phyloP scores from a whole-genome alignment of 257 asterid species.

The Craterostigma plantagineum region DNA sequence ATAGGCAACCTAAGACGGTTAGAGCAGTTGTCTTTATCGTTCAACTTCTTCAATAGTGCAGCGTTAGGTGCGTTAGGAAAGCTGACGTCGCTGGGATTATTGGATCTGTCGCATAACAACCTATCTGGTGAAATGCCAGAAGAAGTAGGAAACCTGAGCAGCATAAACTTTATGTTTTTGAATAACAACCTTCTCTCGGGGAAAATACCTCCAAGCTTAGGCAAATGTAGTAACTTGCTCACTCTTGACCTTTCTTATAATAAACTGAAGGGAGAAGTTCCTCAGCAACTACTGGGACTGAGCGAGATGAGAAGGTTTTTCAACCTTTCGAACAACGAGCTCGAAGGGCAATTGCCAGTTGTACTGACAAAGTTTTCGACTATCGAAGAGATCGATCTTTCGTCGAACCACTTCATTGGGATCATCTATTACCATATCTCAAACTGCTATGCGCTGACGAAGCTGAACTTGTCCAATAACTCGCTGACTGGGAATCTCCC shows the following conservation, averaged over 20 bases:
- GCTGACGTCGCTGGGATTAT: slow-evolving; percentile 17
- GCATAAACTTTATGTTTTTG: slow-evolving; percentile 17
- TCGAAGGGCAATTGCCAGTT: slow-evolving; percentile 25
- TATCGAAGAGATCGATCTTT: slow-evolving; percentile 33
- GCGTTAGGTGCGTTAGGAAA: slow-evolving; percentile 17
- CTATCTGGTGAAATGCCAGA: slow-evolving; percentile 30
- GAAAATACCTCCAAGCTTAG: slow-evolving; percentile 25
- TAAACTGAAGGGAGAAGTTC: slow-evolving; percentile 28
- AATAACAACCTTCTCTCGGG: slow-evolving; percentile 34
- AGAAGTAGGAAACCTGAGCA: slow-evolving; percentile 20
- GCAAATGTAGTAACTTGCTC: slow-evolving; percentile 21
- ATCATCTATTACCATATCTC: slow-evolving; percentile 17
- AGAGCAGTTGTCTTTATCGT: slow-evolving; percentile 23
- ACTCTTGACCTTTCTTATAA: slow-evolving; percentile 31
- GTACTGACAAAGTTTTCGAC: slow-evolving; percentile 22
- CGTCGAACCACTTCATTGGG: slow-evolving; percentile 25
- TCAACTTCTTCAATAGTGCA: slow-evolving; percentile 18
- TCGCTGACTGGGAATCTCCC: slow-evolving; percentile 24
- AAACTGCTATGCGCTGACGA: slow-evolving; percentile 20
- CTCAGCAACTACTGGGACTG: slow-evolving; percentile 20
- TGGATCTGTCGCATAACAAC: slow-evolving; percentile 31
- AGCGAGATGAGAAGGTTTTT: slow-evolving; percentile 24
- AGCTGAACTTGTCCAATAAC: slow-evolving; percentile 22
- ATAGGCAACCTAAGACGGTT: slow-evolving; percentile 13
- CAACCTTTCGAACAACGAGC: slow-evolving; percentile 34